Evolutionary conservation across 83 land plant genomes (phyloP), one percentile per base, ranked within the genome.

Genomic region (Thuja plicata): DNA sequence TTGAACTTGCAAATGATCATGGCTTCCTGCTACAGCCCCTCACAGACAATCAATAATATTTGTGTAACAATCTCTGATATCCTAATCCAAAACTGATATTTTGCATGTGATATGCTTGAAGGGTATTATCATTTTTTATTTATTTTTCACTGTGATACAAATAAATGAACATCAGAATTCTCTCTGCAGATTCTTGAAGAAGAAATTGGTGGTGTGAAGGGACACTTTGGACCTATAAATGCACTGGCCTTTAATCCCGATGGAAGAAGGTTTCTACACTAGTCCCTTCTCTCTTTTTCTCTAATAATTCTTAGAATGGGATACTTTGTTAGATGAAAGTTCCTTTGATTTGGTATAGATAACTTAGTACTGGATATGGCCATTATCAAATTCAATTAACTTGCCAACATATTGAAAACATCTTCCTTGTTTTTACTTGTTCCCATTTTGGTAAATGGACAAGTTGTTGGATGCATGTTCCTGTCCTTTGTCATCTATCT

Each of bases 181-280:
- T 27, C 16, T 89, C 40, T 30, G 32, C 92, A 98, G 99, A 94
- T 98, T 80, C 94, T 94, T 86, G 88, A 89, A 93, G 97, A 98
- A 88, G 99, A 98, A 89, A 98, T 98, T 88, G 99, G 99, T 81
- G 99, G 99, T 86, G 99, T 98, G 77, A 98, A 97, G 85, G 99
- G 99, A 38, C 99, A 98, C 80, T 98, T 98, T 90, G 99, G 99
- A 48, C 99, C 99, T 43, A 98, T 98, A 30, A 98, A 98, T 93
- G 99, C 99, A 50, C 86, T 98, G 87, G 99, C 99, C 21, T 98
- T 98, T 86, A 98, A 98, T 88, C 97, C 99, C 46, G 99, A 98
- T 94, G 99, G 99, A 10, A 95, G 95, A 90, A 97, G 99, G 99
- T 98, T 88, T 86, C 10, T 17, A 74, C 50, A 34, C 30, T 88